phyloP scores from a whole-genome alignment of 306 rosid genomes.

The Begonia loranthoides region DNA sequence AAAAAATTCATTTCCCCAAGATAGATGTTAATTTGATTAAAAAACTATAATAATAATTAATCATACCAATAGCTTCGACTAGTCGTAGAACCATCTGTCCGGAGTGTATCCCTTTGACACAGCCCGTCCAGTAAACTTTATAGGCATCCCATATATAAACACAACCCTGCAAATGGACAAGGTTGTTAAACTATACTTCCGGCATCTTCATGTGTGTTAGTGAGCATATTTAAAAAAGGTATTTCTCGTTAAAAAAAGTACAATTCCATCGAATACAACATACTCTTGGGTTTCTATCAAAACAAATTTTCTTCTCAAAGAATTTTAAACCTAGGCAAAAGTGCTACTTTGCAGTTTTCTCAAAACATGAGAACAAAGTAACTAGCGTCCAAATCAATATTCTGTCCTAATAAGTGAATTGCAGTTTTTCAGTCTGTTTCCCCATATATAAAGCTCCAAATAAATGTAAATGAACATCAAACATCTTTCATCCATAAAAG shows the following conservation, averaged over 20 bases:
- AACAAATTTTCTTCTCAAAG: too few relatives aligned
- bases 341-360: too few relatives aligned
- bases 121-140: conserved; percentile 81
- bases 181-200: conserved; percentile 8
- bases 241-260: not conserved
- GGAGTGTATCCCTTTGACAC: conserved; percentile 79
- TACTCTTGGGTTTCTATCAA: too few relatives aligned
- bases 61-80: conserved; percentile 92
- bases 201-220: not conserved
- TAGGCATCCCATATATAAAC: conserved; percentile 68
- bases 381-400: too few relatives aligned
- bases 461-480: conserved; percentile 1
- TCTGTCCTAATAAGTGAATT: too few relatives aligned
- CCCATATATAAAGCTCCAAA: too few relatives aligned
- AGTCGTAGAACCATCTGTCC: conserved; percentile 83
- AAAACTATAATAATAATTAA: not conserved
- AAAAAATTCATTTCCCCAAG: not conserved
- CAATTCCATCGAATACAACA: not conserved
- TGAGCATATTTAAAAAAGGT: not conserved
- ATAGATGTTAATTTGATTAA: not conserved
- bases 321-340: too few relatives aligned
- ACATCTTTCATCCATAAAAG: too few relatives aligned
- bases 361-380: too few relatives aligned
- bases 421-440: too few relatives aligned
- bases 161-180: conserved; percentile 57